Evolutionary conservation across 306 rosid species (phyloP), one percentile per base, ranked within the genome.

Genomic region (Castanea mollissima): DNA sequence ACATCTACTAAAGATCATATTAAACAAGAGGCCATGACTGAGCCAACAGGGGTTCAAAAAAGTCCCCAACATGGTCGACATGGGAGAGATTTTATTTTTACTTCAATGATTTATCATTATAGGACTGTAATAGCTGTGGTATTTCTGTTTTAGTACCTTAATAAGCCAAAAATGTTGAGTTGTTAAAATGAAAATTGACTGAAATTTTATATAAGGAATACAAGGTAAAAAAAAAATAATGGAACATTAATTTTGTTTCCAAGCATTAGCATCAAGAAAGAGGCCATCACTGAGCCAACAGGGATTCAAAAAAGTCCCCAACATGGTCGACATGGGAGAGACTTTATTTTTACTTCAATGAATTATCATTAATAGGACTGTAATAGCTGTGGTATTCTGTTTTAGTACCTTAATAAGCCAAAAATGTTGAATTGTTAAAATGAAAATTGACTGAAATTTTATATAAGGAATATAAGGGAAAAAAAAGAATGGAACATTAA

Each of bases 21-120:
- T 41, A 41, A 8, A 41, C 46, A 41, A 41, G 46, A 41, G 46
- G 46, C 46, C 80, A 81, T 76, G 68, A 74, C 59, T 68, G 69
- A 71, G 76, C 77, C 78, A 82, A 79, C 84, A 71, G 32, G 29
- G 56, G 81, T 63, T 59, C 82, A 86, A 74, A 69, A 74, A 23
- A 44, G 82, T 79, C 83, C 82, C 88, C 82, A 80, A 83, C 49
- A 81, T 82, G 83, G 81, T 70, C 85, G 69, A 55, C 49, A 55
- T 55, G 80, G 77, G 81, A 85, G 64, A 72, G 85, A 85, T 41
- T 41, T 38, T 41, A 41, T 41, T 80, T 46, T 82, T 85, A 83
- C 69, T 67, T 70, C 52, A 75, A 79, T 73, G 74, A 74, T 77
- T 74, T 73, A 58, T 20, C 38, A 23, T 60, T 29, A 25, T 55